phyloP scores from a whole-genome alignment of 768 basidiomycete genomes.

The Macrolepiota albuminosa region DNA sequence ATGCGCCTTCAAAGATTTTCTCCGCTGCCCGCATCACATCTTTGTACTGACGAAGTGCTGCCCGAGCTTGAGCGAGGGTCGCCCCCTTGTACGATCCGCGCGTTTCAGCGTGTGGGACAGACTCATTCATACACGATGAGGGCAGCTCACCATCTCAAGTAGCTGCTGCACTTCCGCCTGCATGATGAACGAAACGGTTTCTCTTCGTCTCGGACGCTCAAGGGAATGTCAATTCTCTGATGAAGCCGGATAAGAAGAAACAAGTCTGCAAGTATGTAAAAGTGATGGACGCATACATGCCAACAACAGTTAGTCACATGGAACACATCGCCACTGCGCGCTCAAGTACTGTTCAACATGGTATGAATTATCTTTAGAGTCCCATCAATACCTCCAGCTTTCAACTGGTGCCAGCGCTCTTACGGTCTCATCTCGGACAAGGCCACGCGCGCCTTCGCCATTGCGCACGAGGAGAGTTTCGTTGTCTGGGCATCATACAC shows the following conservation, averaged over 20 bases:
- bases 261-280: neutral
- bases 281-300: neutral
- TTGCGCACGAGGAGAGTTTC: neutral
- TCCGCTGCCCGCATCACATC: constrained; percentile 95
- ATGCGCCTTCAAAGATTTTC: constrained; percentile 78
- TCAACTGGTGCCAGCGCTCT: too few species aligned
- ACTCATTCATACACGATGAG: neutral
- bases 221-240: neutral
- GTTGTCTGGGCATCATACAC: too few species aligned
- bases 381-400: neutral
- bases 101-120: neutral
- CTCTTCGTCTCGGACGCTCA: neutral
- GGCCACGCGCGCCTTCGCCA: too few species aligned
- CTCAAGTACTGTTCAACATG: neutral
- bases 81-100: constrained; percentile 57
- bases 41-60: constrained; percentile 73
- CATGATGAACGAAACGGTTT: constrained; percentile 24
- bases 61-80: constrained; percentile 72
- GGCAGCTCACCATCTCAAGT: constrained; percentile 38
- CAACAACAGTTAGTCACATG: neutral
- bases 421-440: too few species aligned
- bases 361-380: neutral
- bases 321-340: neutral
- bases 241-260: neutral
- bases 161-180: constrained; percentile 55